Base-by-base conservation (phyloP, 1,139 yeast genomes). In the Insectozyma bohioensis region DNA sequence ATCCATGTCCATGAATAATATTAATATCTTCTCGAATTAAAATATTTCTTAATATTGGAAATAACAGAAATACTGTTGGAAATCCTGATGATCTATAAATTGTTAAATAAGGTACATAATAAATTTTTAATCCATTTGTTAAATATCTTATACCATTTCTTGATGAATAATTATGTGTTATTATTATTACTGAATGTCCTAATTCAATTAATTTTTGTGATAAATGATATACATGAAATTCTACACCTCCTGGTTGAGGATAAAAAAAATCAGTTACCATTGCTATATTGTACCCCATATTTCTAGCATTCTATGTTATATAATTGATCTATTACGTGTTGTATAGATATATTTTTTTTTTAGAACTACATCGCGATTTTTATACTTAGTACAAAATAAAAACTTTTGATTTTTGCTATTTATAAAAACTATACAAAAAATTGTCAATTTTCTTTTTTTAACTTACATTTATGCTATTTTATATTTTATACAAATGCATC, bases 231-330 rank as follows among this genome's bases (percentile, higher is more conserved):
- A 92, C 87, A 54, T 94, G 98, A 42, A 92, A 79, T 56, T 94
- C 99, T 3, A 94, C 94, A 6, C 99, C 99, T 2, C 99, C 99
- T 0, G 97, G 84, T 55, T 94, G 98, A 12, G 99, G 99, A 59
- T 85, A 94, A 76, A 92, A 94, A 68, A 88, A 94, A 61, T 94
- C 99, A 26, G 95, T 84, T 3, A 90, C 86, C 97, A 92, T 90
- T 8, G 86, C 83, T 34, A 69, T 67, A 40, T 67, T 69, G 49
- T 61, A 61, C 6, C 49, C 47, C 57, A 47, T 54, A 17, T n/a
- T 35, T 8, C n/a, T n/a, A n/a, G n/a, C n/a, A n/a, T n/a, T n/a
- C n/a, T n/a, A n/a, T n/a, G n/a, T n/a, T n/a, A n/a, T n/a, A n/a
- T n/a, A n/a, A n/a, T n/a, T n/a, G n/a, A n/a, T n/a, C n/a, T n/a